Evolutionary conservation across 371 early-diverging fungal species (phyloP).

Genomic region (Zopfochytrium polystomum): DNA sequence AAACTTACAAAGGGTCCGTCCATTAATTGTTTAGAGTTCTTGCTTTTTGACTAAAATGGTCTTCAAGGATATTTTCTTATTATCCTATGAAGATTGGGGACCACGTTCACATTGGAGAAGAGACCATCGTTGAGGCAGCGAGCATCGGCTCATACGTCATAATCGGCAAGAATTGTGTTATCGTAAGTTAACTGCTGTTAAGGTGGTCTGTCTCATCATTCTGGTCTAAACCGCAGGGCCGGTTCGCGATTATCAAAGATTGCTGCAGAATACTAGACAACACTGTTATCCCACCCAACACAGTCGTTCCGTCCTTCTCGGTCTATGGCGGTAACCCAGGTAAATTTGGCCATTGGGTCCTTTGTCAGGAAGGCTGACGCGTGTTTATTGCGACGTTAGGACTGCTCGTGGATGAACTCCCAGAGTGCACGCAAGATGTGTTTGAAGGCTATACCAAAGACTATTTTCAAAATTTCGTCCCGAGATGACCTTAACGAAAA

Average conservation of each 20-base stretch:
- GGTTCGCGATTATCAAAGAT: constrained; percentile 93
- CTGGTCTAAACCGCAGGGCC: constrained; percentile 60
- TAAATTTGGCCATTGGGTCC: too few species aligned
- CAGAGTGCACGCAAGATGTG: constrained; percentile 81
- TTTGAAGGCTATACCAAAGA: constrained; percentile 34
- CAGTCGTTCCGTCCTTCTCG: constrained; percentile 88
- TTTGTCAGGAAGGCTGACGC: too few species aligned
- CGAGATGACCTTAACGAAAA: too few species aligned
- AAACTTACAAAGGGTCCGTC: constrained; percentile 85
- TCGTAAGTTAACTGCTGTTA: constrained; percentile 58
- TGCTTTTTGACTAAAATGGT: background rate
- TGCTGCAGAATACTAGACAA: constrained; percentile 85
- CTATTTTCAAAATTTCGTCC: constrained; percentile 25
- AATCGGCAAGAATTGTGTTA: constrained; percentile 91
- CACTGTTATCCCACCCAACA: constrained; percentile 86
- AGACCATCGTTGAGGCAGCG: constrained; percentile 88
- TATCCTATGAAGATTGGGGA: constrained; percentile 87
- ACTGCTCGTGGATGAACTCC: constrained; percentile 69
- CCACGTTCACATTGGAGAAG: constrained; percentile 50
- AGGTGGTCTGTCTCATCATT: background rate
- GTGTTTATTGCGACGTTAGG: constrained; percentile 44
- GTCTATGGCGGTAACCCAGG: constrained; percentile 80
- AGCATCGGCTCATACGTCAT: constrained; percentile 84
- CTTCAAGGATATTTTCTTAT: constrained; percentile 58
- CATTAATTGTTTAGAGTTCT: background rate